Evolutionary conservation across 164 flowering plant species (phyloP).

Genomic region (Sextonia rubra): DNA sequence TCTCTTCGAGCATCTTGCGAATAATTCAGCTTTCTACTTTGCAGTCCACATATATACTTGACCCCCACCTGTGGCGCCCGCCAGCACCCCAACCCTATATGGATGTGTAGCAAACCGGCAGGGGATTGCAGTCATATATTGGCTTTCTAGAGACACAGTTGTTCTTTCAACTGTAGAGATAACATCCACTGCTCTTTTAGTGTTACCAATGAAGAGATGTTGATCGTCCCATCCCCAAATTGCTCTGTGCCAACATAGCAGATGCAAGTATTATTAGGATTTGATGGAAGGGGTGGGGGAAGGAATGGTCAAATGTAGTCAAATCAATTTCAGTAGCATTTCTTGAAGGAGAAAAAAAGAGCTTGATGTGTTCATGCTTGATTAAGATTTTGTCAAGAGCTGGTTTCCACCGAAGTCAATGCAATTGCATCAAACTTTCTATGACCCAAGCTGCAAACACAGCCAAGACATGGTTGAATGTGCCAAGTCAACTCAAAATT

Average conservation of each 20-base stretch:
- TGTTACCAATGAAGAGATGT: constrained; percentile 65
- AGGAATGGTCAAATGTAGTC: no score
- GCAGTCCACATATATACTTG: constrained; percentile 74
- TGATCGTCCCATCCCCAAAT: constrained; percentile 98
- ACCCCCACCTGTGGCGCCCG: constrained; percentile 75
- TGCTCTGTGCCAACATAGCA: constrained; percentile 41
- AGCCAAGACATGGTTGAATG: no score
- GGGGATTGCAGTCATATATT: constrained; percentile 71
- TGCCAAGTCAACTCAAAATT: no score
- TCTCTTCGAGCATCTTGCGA: no score
- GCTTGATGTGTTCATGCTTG: no score
- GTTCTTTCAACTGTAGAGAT: constrained; percentile 37
- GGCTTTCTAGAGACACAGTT: constrained; percentile 39
- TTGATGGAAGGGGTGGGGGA: no score
- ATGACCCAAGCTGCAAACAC: no score
- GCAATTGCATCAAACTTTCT: no score
- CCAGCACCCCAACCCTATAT: constrained; percentile 58
- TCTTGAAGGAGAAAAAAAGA: no score
- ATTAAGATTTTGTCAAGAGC: no score
- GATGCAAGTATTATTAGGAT: constrained; percentile 3
- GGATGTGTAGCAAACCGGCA: constrained; percentile 81
- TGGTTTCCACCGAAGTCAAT: background rate
- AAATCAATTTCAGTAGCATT: no score
- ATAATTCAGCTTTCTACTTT: background rate
- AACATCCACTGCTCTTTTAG: constrained; percentile 73